Evolutionary conservation across 2,329 filamentous ascomycete species (phyloP), one percentile per base, ranked within the genome.

Genomic region (Paradendryphiella salina): DNA sequence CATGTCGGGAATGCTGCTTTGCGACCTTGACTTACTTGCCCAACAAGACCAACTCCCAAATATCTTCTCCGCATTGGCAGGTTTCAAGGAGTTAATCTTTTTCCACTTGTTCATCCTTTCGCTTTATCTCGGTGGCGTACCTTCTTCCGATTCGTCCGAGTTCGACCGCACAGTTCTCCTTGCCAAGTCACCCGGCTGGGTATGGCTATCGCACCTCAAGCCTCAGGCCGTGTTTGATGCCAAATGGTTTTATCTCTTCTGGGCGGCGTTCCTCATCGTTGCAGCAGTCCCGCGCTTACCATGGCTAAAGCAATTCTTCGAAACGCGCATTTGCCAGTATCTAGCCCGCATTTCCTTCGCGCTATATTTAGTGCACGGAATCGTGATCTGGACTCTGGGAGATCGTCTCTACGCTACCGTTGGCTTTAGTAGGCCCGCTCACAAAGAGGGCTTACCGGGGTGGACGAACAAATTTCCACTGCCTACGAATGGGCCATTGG

Each of bases 241-340:
- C 64, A 87, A 87, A 68, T 87, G 84, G 84, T 87, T 87, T 70
- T 87, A 79, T 64, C 77, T 87, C 2, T 85, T 85, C 65, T 82
- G 79, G 74, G 84, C 83, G 0, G 78, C 85, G 1, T 73, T 76
- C 18, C 76, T 85, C 44, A 65, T 85, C 0, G 79, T 89, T 0
- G 74, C 80, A 1, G 76, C 79, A 0, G 73, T 83, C 2, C 80
- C 82, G 5, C 81, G 80, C n/a, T 77, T 88, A n/a, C 60, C 71
- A 4, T 81, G 78, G 47, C 54, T 77, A 47, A 76, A 77, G 52
- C 60, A 60, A 3, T 75, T 79, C 21, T 80, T 83, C 61, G 79
- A 78, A 46, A 74, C 73, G 2, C 64, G 71, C 0, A 54, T 80
- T 10, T 77, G 79, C 10, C 81, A 82, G 57, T 85, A 85, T 62